Conservation (phyloP, 2,329 filamentous ascomycete species). For the Fonsecaea pedrosoi region DNA sequence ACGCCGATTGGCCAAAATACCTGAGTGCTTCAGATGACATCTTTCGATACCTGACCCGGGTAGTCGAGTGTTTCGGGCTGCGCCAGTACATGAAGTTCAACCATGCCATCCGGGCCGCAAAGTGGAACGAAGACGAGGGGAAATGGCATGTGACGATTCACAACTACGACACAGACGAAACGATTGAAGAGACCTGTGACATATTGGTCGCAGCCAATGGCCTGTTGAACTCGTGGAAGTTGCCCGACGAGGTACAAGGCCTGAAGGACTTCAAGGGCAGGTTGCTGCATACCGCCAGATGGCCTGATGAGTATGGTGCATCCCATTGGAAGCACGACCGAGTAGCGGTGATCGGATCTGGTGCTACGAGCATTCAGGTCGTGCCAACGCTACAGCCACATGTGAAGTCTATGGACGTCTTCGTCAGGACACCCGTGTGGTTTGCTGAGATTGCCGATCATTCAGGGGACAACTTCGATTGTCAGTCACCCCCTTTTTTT, state of each 20-base stretch:
- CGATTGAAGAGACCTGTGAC: slow-evolving; percentile 51
- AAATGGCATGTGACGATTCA: slow-evolving; percentile 42
- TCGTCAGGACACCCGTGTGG: slow-evolving; percentile 46
- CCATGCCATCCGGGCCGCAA: neutral
- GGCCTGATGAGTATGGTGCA: slow-evolving; percentile 53
- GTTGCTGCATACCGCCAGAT: slow-evolving; percentile 47
- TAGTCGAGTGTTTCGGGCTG: slow-evolving; percentile 56
- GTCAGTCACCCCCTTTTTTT: too few species aligned
- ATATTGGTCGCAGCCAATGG: slow-evolving; percentile 53
- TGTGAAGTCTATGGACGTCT: slow-evolving; percentile 54
- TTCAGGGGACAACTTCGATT: slow-evolving; percentile 46
- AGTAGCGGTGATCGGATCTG: slow-evolving; percentile 54
- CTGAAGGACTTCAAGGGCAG: slow-evolving; percentile 54
- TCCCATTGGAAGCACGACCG: slow-evolving; percentile 51
- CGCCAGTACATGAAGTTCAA: slow-evolving; percentile 60
- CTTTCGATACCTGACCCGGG: slow-evolving; percentile 55
- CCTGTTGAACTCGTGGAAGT: slow-evolving; percentile 49
- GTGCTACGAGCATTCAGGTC: slow-evolving; percentile 52
- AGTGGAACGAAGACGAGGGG: too few species aligned
- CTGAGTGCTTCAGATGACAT: slow-evolving; percentile 55
- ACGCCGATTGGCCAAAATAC: slow-evolving; percentile 54
- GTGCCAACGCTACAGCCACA: slow-evolving; percentile 47
- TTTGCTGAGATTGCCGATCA: slow-evolving; percentile 53
- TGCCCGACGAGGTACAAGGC: slow-evolving; percentile 49
- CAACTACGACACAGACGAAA: slow-evolving; percentile 44